Conservation (phyloP, 2,329 filamentous ascomycete genomes). For the Escovopsis sp. region DNA sequence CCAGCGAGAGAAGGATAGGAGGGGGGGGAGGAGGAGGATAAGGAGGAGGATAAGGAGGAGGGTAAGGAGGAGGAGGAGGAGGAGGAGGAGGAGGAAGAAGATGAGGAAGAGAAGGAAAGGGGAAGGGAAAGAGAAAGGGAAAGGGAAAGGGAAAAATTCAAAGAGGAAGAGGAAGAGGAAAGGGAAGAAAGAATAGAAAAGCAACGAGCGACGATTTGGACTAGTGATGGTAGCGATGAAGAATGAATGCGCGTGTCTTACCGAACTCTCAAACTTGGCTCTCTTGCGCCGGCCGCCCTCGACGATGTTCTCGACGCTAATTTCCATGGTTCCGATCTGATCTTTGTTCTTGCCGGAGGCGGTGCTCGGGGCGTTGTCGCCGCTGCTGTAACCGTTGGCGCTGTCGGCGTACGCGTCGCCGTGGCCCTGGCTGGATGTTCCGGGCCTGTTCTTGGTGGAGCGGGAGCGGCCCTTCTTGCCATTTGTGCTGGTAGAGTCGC, state of each 20-base stretch:
- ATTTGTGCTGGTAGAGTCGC: conserved; percentile 51
- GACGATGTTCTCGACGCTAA: conserved; percentile 95
- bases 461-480: conserved; percentile 55
- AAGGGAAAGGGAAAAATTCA: no score
- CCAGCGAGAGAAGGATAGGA: no score
- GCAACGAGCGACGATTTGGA: no score
- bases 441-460: conserved; percentile 48
- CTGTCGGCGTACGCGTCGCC: conserved; percentile 50
- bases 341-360: conserved; percentile 63
- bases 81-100: no score
- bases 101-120: no score
- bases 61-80: no score
- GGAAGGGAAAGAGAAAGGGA: no score
- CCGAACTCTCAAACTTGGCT: conserved; percentile 91
- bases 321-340: conserved; percentile 85
- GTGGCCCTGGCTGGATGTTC: conserved; percentile 24
- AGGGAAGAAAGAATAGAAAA: conserved; percentile 6
- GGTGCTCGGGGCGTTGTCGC: conserved; percentile 66
- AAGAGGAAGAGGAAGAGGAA: no score
- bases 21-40: no score
- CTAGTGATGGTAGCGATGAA: no score
- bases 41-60: no score
- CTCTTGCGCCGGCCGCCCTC: conserved; percentile 91
- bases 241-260: conserved; percentile 38
- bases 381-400: conserved; percentile 69